Evolutionary conservation across 306 rosid genomes (phyloP).

Genomic region (Prunus padus): DNA sequence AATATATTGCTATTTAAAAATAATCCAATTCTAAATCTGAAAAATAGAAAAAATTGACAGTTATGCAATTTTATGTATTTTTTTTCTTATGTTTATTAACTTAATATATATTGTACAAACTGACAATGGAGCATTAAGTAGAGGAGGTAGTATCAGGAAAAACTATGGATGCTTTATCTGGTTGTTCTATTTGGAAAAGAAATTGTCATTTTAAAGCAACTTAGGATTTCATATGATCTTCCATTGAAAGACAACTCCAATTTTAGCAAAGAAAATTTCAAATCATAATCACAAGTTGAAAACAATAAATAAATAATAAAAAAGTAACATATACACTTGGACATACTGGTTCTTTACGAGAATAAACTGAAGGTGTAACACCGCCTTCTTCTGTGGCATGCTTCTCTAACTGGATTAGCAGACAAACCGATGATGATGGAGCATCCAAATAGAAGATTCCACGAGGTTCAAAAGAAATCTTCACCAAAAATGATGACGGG

Average conservation of each 20-base stretch:
- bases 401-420: conserved; percentile 94
- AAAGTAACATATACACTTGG: conserved; percentile 20
- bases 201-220: not conserved
- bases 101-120: too few relatives aligned
- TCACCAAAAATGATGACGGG: conserved; percentile 40
- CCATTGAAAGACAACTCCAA: not conserved
- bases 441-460: conserved; percentile 87
- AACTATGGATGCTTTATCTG: too few relatives aligned
- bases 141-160: too few relatives aligned
- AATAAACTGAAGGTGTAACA: conserved; percentile 85
- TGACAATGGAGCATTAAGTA: too few relatives aligned
- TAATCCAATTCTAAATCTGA: too few relatives aligned
- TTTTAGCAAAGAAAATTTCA: not conserved
- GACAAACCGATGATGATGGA: conserved; percentile 91
- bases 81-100: too few relatives aligned
- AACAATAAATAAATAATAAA: not conserved
- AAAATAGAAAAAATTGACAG: too few relatives aligned
- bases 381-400: conserved; percentile 98
- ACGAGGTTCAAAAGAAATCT: conserved; percentile 54
- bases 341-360: conserved; percentile 95
- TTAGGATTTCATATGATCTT: conserved; percentile 1
- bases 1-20: too few relatives aligned
- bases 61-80: too few relatives aligned
- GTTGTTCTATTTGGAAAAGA: not conserved
- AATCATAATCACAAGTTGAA: not conserved